Percentiles rank a stretch among this genome's conserved stretches.
These are phyloP conservation scores for Erigeron canadensis DNA, from an alignment of 129 eudicot genomes.

Conservation along the genomic window DNA sequence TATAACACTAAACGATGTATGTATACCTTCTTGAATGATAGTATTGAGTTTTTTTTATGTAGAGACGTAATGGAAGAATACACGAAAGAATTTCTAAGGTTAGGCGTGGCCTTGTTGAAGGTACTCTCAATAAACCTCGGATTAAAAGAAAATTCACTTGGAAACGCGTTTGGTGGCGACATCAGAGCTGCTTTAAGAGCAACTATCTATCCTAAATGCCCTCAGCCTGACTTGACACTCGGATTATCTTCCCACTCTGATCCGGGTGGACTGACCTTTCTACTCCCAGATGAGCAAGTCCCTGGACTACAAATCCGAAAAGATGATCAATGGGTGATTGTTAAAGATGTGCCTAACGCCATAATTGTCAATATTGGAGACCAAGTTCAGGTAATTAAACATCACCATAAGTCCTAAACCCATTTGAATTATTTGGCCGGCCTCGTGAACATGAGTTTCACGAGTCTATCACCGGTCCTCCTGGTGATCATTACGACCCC, in stretches of 20 bases:
- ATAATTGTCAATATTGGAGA: constrained; percentile 80
- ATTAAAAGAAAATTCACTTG: constrained; percentile 46
- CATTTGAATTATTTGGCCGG: too few species aligned
- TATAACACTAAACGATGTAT: too few species aligned
- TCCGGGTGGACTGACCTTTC: constrained; percentile 81
- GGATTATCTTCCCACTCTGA: constrained; percentile 87
- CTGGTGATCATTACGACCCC: too few species aligned
- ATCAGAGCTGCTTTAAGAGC: constrained; percentile 72
- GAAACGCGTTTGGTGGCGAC: constrained; percentile 71
- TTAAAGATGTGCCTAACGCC: constrained; percentile 65
- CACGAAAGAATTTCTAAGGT: constrained; percentile 46
- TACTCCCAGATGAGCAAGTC: constrained; percentile 70
- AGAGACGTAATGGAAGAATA: constrained; percentile 76
- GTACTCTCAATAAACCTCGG: constrained; percentile 58
- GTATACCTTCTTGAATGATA: too few species aligned
- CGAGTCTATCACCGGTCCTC: too few species aligned
- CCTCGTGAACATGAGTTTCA: too few species aligned
- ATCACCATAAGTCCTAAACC: too few species aligned
- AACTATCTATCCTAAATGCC: constrained; percentile 83
- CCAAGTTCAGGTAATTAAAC: constrained; percentile 77
- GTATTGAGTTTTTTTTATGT: constrained; percentile 12
- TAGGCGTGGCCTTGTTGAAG: constrained; percentile 52
- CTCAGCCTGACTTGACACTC: constrained; percentile 77
- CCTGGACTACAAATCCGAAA: constrained; percentile 71
- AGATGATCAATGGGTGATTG: constrained; percentile 56